These are phyloP conservation scores for Cucurbita maxima DNA, from an alignment of 306 rosid species.

Conservation along the genomic window DNA sequence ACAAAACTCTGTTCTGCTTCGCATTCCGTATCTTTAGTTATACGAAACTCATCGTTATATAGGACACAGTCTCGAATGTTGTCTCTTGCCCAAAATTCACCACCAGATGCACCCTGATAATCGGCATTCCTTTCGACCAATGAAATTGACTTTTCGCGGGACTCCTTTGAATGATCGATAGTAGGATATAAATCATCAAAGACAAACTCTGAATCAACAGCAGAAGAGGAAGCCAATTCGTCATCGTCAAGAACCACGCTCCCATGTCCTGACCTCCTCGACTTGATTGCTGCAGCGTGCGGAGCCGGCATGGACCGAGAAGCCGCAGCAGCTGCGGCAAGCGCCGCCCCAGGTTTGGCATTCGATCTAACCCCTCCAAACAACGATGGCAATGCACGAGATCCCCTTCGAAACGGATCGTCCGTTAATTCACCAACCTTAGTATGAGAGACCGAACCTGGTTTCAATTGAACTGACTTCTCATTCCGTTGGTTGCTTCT, in stretches of 20 bases:
- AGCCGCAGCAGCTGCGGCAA: slow-evolving; percentile 88
- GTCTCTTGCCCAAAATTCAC: slow-evolving; percentile 10
- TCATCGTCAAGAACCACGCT: slow-evolving; percentile 8
- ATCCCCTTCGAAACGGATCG: slow-evolving; percentile 24
- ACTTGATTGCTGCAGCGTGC: slow-evolving; percentile 74
- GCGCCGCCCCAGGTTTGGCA: slow-evolving; percentile 86
- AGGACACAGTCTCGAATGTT: slow-evolving; percentile 13
- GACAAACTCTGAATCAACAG: slow-evolving; percentile 20
- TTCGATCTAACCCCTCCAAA: slow-evolving; percentile 53
- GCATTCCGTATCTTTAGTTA: not conserved
- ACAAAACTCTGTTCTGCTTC: slow-evolving; percentile 18
- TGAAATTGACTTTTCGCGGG: slow-evolving; percentile 12
- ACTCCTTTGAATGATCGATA: slow-evolving; percentile 18
- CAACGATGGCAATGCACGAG: slow-evolving; percentile 53
- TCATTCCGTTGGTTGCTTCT: slow-evolving; percentile 6
- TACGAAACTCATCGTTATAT: slow-evolving; percentile 12
- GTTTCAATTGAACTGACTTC: slow-evolving; percentile 14
- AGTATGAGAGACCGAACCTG: slow-evolving; percentile 21
- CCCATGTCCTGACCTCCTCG: slow-evolving; percentile 39
- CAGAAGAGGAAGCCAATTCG: slow-evolving; percentile 23
- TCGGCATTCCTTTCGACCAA: slow-evolving; percentile 10
- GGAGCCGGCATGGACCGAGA: slow-evolving; percentile 74
- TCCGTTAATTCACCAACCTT: slow-evolving; percentile 27
- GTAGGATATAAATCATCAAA: slow-evolving; percentile 19
- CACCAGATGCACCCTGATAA: slow-evolving; percentile 11